Base-by-base conservation (phyloP, 495 filamentous ascomycete genomes). In the Pseudomonodictys pantanalensis region DNA sequence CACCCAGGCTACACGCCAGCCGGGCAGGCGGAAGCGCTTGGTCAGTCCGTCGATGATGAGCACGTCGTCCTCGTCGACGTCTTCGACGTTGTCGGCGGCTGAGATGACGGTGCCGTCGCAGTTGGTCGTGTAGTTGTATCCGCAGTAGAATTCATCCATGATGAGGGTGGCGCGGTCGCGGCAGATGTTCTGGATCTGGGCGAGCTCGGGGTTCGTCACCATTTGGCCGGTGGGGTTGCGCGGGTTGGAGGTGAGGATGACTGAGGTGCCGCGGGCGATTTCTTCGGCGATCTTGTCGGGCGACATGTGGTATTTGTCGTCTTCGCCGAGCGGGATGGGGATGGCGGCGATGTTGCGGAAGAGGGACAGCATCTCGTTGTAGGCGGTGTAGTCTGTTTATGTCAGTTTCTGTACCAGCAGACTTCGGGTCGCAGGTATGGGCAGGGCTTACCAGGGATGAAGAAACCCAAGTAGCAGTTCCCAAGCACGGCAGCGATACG, bases 1-100 rank as follows among this genome's bases (percentile, higher is more conserved):
- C 60, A 97, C 87, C 92, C 92, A 96, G 8, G 92, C 92, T 45
- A 97, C 91, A 62, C 92, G 89, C 92, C 92, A 97, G 53, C 92
- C 92, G 2, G 92, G 92, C 2, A 97, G 83, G 61, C 92, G 86
- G 83, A 97, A 97, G 50, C 91, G 88, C 81, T 97, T 97, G 56
- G 92, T 97, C 17, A 97, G 83, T 39, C 92, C 92, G 72, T 97
- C 92, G 52, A 97, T 92, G 66, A 97, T 86, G 39, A 97, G 83
- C 7, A 97, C 92, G 64, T 95, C 84, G 71, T 92, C 84, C 58
- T 79, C 67, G 69, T 87, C 76, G 2, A 87, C 84, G 58, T 87
- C 83, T 25, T 79, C 78, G 53, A 97, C 82, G 68, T 96, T 92
- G 58, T 87, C 86, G 0, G 92, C 92, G 29, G 90, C 86, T 62